Percentiles rank a stretch among this genome's conserved stretches.
These are phyloP conservation scores for Biscogniauxia sp. DNA, from an alignment of 2,329 filamentous ascomycete genomes.

Conservation along the genomic window DNA sequence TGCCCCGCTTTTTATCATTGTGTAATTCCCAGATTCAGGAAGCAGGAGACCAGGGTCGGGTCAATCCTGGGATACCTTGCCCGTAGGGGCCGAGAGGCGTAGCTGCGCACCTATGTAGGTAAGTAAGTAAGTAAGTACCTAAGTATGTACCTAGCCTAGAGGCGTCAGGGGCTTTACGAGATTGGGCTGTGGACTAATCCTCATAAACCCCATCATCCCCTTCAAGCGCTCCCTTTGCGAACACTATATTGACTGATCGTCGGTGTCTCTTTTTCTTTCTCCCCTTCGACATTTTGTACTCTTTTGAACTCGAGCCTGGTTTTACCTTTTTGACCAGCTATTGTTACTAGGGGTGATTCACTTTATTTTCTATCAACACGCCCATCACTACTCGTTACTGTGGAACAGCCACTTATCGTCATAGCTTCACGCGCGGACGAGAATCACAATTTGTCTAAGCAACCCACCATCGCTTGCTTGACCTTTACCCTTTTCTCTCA, in stretches of 20 bases:
- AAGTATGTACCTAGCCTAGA: not conserved
- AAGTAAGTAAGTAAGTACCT: too few relatives aligned
- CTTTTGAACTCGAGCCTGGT: not conserved
- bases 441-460: not conserved
- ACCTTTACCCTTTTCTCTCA: not conserved
- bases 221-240: not conserved
- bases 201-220: not conserved
- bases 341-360: not conserved
- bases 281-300: not conserved
- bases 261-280: not conserved
- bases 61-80: not conserved
- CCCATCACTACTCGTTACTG: not conserved
- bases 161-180: not conserved
- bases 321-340: not conserved
- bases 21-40: conserved; percentile 2
- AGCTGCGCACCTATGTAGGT: too few relatives aligned
- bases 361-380: not conserved
- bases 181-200: not conserved
- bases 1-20: conserved; percentile 7
- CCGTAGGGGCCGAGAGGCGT: not conserved
- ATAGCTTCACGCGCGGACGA: not conserved
- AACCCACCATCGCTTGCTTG: not conserved
- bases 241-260: not conserved
- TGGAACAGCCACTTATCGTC: not conserved
- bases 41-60: not conserved